Conservation (phyloP, 192 early-diverging fungal genomes). For the Chytriomyces confervae region DNA sequence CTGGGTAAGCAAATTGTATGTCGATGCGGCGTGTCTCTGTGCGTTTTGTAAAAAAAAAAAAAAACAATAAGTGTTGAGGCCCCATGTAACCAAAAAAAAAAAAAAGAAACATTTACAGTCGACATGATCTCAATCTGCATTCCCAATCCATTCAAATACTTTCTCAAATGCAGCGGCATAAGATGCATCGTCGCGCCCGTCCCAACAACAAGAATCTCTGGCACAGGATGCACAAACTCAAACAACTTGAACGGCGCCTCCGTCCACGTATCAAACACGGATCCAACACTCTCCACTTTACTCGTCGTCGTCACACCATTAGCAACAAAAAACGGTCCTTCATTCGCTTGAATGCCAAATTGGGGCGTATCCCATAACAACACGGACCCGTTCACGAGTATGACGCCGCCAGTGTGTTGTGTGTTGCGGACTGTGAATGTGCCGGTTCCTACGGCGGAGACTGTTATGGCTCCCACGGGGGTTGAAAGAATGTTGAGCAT, state of each 20-base stretch:
- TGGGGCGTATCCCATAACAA: slow-evolving; percentile 62
- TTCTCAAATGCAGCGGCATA: slow-evolving; percentile 44
- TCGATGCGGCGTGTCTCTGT: slow-evolving; percentile 58
- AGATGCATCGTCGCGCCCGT: slow-evolving; percentile 45
- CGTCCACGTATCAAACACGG: slow-evolving; percentile 56
- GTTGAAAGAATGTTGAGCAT: background rate
- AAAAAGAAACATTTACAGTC: slow-evolving; percentile 40
- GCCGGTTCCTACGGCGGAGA: slow-evolving; percentile 31
- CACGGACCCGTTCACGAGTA: slow-evolving; percentile 38
- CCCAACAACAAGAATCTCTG: slow-evolving; percentile 61
- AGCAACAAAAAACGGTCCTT: background rate
- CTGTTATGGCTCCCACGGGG: background rate
- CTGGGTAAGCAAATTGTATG: slow-evolving; percentile 57
- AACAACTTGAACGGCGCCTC: slow-evolving; percentile 48
- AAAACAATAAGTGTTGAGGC: background rate
- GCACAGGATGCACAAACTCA: slow-evolving; percentile 46
- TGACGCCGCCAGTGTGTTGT: slow-evolving; percentile 39
- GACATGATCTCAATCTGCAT: slow-evolving; percentile 56
- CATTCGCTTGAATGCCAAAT: slow-evolving; percentile 43
- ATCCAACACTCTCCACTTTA: slow-evolving; percentile 11
- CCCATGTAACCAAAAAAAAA: background rate
- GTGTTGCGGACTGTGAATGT: slow-evolving; percentile 46
- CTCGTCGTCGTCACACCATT: background rate
- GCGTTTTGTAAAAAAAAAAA: no score
- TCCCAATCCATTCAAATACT: slow-evolving; percentile 52